Evolutionary conservation across 345 rosid species (phyloP), one percentile per base, ranked within the genome.

Genomic region (Rubroshorea leprosula): DNA sequence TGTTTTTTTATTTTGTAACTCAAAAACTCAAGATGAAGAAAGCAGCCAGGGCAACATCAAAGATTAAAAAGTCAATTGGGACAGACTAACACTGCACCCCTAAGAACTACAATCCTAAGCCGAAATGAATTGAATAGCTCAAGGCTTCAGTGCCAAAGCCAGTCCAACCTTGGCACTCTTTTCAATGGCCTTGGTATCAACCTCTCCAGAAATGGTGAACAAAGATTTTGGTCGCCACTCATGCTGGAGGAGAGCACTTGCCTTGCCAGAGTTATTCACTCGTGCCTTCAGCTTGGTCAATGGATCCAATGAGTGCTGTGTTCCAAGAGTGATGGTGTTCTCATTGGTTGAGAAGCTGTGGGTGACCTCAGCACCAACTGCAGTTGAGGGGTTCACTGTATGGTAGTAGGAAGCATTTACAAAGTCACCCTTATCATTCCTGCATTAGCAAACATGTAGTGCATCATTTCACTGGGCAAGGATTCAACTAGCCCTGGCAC

Each of bases 161-260:
- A 92, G 66, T 26, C 99, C 97, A 62, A 92, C 72, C 79, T 86
- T 92, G 21, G 97, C 82, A 21, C 75, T 86, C 81, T 89, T 89
- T 51, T 89, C 97, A 25, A 89, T 68, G 24, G 93, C 74, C 80
- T 80, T 84, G 66, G 94, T 72, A 67, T 92, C 99, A 11, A 92
- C 91, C 79, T 92, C 99, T 25, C 91, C 96, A 0, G 96, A 81
- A 58, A 92, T 51, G 3, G 95, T 86, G 69, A 92, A 61, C 57
- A 81, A 60, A 0, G 99, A 86, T 69, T 61, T 89, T 3, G 98
- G 96, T 29, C 78, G 83, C 97, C 96, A 92, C 73, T 81, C 86
- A 41, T 92, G 99, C 82, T 92, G 98, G 57, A 92, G 61, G 41
- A 92, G 85, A 15, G 95, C 93, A 23, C 80, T 86, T 5, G 75